Evolutionary conservation across 2,329 filamentous ascomycete species (phyloP).

Genomic region (Fusarium vanettenii): DNA sequence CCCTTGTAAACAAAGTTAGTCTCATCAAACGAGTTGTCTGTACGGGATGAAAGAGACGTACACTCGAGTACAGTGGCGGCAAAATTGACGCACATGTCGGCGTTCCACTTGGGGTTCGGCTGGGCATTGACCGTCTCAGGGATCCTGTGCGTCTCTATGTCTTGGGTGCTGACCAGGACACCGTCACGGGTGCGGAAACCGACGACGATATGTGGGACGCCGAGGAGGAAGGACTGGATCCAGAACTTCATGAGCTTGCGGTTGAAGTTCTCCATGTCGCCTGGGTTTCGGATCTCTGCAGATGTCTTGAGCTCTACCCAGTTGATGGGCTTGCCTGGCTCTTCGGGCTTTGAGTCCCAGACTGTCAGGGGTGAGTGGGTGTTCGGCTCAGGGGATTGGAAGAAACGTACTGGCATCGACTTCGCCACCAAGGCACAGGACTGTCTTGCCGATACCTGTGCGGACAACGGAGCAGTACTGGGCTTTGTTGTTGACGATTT

Average conservation of each 20-base stretch:
- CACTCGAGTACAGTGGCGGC: conserved; percentile 81
- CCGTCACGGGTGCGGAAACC: conserved; percentile 84
- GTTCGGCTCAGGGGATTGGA: neutral
- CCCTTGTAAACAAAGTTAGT: conserved; percentile 59
- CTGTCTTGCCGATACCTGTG: conserved; percentile 82
- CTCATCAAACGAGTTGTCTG: neutral
- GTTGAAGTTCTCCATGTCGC: conserved; percentile 82
- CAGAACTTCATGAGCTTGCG: conserved; percentile 95
- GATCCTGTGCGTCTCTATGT: conserved; percentile 83
- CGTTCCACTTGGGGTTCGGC: conserved; percentile 83
- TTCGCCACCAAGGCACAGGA: conserved; percentile 88
- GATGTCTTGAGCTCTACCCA: conserved; percentile 97
- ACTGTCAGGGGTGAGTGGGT: conserved; percentile 59
- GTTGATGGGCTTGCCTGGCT: conserved; percentile 76
- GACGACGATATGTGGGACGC: conserved; percentile 91
- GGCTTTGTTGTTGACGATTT: conserved; percentile 85
- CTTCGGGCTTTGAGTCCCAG: conserved; percentile 82
- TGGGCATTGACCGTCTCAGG: conserved; percentile 78
- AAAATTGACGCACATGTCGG: conserved; percentile 94
- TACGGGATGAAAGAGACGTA: conserved; percentile 55
- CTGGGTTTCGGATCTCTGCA: conserved; percentile 74
- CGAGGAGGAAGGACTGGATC: conserved; percentile 95
- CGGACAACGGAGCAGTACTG: conserved; percentile 96
- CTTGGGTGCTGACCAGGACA: conserved; percentile 77
- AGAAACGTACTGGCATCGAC: conserved; percentile 83